These are phyloP conservation scores for Hypoxylon sp. DNA, from an alignment of 2,329 filamentous ascomycete species.

Conservation along the genomic window DNA sequence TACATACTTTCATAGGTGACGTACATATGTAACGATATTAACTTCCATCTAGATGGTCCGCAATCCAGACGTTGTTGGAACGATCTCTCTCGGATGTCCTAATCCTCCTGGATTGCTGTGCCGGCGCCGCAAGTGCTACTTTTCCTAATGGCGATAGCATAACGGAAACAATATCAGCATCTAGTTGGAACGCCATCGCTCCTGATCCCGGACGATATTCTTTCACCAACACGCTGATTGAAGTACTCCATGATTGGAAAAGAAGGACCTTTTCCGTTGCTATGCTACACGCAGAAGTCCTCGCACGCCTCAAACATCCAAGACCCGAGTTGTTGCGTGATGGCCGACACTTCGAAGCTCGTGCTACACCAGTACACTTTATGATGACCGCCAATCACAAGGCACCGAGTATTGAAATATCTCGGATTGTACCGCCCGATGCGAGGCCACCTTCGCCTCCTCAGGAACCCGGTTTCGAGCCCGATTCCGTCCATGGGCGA, in stretches of 20 bases:
- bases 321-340: slow-evolving; percentile 68
- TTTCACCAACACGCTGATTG: slow-evolving; percentile 71
- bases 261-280: slow-evolving; percentile 69
- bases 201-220: slow-evolving; percentile 72
- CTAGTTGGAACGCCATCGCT: slow-evolving; percentile 73
- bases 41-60: slow-evolving; percentile 64
- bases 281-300: slow-evolving; percentile 72
- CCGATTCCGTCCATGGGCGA: slow-evolving; percentile 50
- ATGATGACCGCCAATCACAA: slow-evolving; percentile 75
- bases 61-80: slow-evolving; percentile 72
- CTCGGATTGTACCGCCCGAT: slow-evolving; percentile 56
- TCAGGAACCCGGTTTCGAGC: slow-evolving; percentile 47
- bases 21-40: slow-evolving; percentile 28
- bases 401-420: slow-evolving; percentile 71
- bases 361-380: slow-evolving; percentile 72
- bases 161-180: slow-evolving; percentile 74
- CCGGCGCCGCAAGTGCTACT: slow-evolving; percentile 71
- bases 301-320: slow-evolving; percentile 73
- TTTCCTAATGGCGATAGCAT: slow-evolving; percentile 71
- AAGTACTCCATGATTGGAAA: slow-evolving; percentile 71
- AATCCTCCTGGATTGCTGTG: slow-evolving; percentile 72
- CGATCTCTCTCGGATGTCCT: slow-evolving; percentile 70
- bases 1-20: slow-evolving; percentile 21
- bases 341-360: slow-evolving; percentile 70
- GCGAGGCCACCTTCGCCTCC: slow-evolving; percentile 58